phyloP scores from a whole-genome alignment of 768 basidiomycete genomes.

The Xerocomus brunneocitrinus region DNA sequence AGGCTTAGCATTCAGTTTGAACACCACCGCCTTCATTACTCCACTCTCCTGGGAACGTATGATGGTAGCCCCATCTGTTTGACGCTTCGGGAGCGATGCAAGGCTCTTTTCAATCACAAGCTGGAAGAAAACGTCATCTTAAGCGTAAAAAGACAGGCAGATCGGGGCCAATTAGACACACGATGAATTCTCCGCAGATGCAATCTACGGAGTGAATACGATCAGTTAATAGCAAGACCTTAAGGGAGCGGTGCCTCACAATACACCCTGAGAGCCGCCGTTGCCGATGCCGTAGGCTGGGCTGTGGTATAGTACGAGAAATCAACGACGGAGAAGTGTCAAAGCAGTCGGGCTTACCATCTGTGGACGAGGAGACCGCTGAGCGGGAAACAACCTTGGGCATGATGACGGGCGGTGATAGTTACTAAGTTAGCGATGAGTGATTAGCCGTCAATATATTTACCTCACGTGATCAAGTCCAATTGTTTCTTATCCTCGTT shows the following conservation, averaged over 20 bases:
- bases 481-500: constrained; percentile 28
- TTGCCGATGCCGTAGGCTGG: constrained; percentile 73
- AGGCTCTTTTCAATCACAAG: constrained; percentile 80
- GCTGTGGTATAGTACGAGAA: constrained; percentile 37
- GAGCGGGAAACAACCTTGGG: constrained; percentile 91
- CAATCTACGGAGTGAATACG: constrained; percentile 51
- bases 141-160: background rate
- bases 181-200: constrained; percentile 85
- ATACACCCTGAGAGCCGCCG: constrained; percentile 74
- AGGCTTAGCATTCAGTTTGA: constrained; percentile 79
- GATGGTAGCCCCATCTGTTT: constrained; percentile 76
- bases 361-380: constrained; percentile 82
- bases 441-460: constrained; percentile 1
- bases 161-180: constrained; percentile 35
- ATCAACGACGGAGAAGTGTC: background rate
- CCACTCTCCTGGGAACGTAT: constrained; percentile 68
- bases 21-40: constrained; percentile 57
- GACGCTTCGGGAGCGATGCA: constrained; percentile 61
- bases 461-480: constrained; percentile 26
- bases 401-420: constrained; percentile 43
- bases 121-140: constrained; percentile 32
- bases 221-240: constrained; percentile 4
- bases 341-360: constrained; percentile 46
- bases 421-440: background rate
- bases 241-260: constrained; percentile 46